Percentiles rank a stretch among this genome's conserved stretches.
Conservation (phyloP, 2,329 filamentous ascomycete genomes). For the Dothideomycetes sp. region DNA sequence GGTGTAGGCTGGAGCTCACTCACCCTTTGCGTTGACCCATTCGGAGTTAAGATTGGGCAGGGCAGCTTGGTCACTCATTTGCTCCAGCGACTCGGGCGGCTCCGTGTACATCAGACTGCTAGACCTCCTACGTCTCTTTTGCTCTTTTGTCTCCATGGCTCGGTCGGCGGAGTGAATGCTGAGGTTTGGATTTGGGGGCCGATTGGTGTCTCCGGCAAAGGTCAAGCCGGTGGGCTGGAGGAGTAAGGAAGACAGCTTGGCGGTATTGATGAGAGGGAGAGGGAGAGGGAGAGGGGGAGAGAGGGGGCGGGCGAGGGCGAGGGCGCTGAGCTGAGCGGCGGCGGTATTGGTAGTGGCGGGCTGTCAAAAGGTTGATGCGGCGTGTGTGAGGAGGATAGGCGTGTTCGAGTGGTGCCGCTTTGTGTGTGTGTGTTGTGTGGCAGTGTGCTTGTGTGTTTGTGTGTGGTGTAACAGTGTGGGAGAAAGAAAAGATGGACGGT, state of each 20-base stretch:
- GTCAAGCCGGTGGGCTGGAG: slow-evolving; percentile 75
- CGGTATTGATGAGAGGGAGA: slow-evolving; percentile 49
- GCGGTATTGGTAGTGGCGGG: too few relatives aligned
- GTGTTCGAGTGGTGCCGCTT: too few relatives aligned
- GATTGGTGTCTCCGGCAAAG: slow-evolving; percentile 75
- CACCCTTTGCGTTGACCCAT: slow-evolving; percentile 99
- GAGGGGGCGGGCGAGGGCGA: not conserved
- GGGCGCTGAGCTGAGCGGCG: too few relatives aligned
- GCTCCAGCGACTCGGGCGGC: slow-evolving; percentile 90
- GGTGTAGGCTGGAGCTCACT: slow-evolving; percentile 7
- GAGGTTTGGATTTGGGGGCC: slow-evolving; percentile 51
- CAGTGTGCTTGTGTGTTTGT: too few relatives aligned
- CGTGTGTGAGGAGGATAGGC: too few relatives aligned
- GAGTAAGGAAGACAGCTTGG: slow-evolving; percentile 91
- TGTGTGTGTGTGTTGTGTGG: too few relatives aligned
- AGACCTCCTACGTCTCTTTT: slow-evolving; percentile 68
- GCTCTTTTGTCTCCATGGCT: slow-evolving; percentile 49
- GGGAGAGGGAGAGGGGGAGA: not conserved
- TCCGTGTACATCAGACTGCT: slow-evolving; percentile 98
- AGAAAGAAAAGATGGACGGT: too few relatives aligned
- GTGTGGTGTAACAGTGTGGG: too few relatives aligned
- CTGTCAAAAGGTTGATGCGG: too few relatives aligned
- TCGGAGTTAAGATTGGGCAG: slow-evolving; percentile 94
- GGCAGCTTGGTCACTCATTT: slow-evolving; percentile 91
- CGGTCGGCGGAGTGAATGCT: slow-evolving; percentile 27